Evolutionary conservation across 2,329 filamentous ascomycete species (phyloP).

Genomic region (Hirsutella minnesotensis): DNA sequence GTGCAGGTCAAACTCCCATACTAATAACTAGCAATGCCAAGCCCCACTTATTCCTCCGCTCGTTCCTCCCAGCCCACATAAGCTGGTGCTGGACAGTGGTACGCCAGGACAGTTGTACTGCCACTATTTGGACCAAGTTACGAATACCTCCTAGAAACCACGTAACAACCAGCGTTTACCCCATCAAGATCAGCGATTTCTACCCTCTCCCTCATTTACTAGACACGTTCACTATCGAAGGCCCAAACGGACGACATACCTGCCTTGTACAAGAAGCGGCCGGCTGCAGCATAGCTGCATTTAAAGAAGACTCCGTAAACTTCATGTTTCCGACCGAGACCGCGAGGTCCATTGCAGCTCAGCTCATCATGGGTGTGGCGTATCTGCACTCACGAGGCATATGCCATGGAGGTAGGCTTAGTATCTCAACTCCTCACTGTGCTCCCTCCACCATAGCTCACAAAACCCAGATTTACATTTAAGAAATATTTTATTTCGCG

Average conservation of each 20-base stretch:
- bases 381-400: constrained; percentile 10
- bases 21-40: too few species aligned
- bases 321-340: constrained; percentile 3
- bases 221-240: constrained; percentile 9
- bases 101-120: too few species aligned
- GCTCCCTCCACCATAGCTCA: background rate
- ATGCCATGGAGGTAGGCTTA: constrained; percentile 3
- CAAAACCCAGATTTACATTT: constrained; percentile 12
- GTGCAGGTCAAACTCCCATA: too few species aligned
- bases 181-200: too few species aligned
- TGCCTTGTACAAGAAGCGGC: constrained; percentile 12
- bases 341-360: constrained; percentile 7
- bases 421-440: background rate
- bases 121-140: too few species aligned
- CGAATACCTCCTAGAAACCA: too few species aligned
- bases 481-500: constrained; percentile 15
- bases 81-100: too few species aligned
- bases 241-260: constrained; percentile 11
- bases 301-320: constrained; percentile 3
- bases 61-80: too few species aligned
- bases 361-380: constrained; percentile 14
- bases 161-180: too few species aligned
- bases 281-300: constrained; percentile 9
- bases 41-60: too few species aligned
- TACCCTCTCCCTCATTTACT: constrained; percentile 8